These are phyloP conservation scores for Jacaranda mimosifolia DNA, from an alignment of 257 asterid species.

Conservation along the genomic window DNA sequence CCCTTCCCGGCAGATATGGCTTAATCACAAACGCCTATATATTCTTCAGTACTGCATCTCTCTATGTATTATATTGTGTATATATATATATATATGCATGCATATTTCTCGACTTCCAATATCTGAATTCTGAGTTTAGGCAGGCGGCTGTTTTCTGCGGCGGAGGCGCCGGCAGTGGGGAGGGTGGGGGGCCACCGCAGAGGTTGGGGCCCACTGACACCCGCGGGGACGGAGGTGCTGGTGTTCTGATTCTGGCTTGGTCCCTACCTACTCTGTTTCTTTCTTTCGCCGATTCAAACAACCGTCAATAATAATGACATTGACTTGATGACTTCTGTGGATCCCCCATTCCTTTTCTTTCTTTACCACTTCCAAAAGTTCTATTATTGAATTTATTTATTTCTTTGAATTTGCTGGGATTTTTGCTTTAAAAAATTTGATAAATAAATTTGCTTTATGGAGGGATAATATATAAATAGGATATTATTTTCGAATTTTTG, in stretches of 20 bases:
- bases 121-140: not conserved
- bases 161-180: constrained; percentile 33
- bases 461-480: too few species aligned
- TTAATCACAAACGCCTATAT: not conserved
- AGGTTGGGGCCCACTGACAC: constrained; percentile 18
- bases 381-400: not conserved
- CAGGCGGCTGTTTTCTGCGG: constrained; percentile 13
- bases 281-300: not conserved
- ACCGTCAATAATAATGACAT: not conserved
- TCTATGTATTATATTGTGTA: not conserved
- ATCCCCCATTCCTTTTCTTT: constrained; percentile 1
- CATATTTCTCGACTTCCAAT: too few species aligned
- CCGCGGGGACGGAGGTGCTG: too few species aligned
- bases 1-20: not conserved
- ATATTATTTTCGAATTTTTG: too few species aligned
- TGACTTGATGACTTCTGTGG: not conserved
- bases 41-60: not conserved
- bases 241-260: not conserved
- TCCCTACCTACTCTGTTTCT: constrained; percentile 20
- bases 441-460: too few species aligned
- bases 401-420: too few species aligned
- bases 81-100: not conserved
- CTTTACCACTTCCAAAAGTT: constrained; percentile 17
- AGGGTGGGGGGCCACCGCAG: constrained; percentile 13
- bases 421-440: too few species aligned